These are phyloP conservation scores for Agroathelia rolfsii DNA, from an alignment of 1,284 basidiomycete species.

Conservation along the genomic window DNA sequence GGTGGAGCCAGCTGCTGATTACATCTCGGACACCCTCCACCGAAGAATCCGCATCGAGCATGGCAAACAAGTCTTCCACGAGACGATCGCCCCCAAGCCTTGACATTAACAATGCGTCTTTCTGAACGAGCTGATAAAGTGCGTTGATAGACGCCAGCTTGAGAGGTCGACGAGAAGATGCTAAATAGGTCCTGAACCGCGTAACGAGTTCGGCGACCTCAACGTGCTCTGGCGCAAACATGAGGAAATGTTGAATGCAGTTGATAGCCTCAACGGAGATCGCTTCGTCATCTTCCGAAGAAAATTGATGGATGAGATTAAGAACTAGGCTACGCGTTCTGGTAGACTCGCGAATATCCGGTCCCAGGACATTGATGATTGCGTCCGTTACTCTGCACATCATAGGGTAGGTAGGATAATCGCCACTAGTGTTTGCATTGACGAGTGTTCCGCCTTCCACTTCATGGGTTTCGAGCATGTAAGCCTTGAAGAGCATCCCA, in stretches of 20 bases:
- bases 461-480: constrained; percentile 88
- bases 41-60: constrained; percentile 89
- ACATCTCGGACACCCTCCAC: constrained; percentile 93
- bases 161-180: constrained; percentile 71
- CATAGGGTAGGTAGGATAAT: constrained; percentile 85
- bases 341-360: constrained; percentile 86
- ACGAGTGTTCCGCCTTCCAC: constrained; percentile 82
- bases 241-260: constrained; percentile 92
- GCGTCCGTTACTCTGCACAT: constrained; percentile 90
- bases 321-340: constrained; percentile 77
- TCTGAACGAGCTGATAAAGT: constrained; percentile 94
- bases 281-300: constrained; percentile 78
- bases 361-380: constrained; percentile 88
- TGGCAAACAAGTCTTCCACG: constrained; percentile 90
- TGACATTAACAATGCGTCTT: constrained; percentile 87
- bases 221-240: constrained; percentile 85
- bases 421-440: constrained; percentile 83
- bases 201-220: constrained; percentile 71
- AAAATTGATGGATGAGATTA: constrained; percentile 81
- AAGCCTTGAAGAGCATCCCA: constrained; percentile 86
- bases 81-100: constrained; percentile 88
- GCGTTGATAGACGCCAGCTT: constrained; percentile 94
- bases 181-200: constrained; percentile 68
- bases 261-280: constrained; percentile 91
- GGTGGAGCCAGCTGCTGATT: constrained; percentile 90